Base-by-base conservation (phyloP, 352 stramenopile genomes). In the Globisporangium spiculum region DNA sequence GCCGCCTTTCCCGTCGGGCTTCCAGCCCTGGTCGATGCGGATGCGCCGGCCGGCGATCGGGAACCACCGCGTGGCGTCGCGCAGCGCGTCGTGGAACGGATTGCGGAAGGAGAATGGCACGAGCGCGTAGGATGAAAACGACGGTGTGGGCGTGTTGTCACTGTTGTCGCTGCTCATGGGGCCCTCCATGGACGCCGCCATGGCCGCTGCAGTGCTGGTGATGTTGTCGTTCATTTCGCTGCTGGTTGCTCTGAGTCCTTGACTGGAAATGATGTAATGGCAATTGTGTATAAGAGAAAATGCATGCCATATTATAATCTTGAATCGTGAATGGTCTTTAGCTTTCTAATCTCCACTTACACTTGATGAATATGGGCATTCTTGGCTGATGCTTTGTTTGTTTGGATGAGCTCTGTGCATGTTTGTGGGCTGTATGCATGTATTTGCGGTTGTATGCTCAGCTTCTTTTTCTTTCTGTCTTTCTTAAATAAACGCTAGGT, bases 401-500 rank as follows among this genome's bases (percentile, higher is more conserved):
- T 46, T 12, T 46, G 38, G 32, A 62, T 41, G 32, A 38, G 26
- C 36, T 38, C 30, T 24, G 14, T 50, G 34, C 48, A 12, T 54
- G 34, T 64, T 14, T 48, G 8, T 18, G n/a, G 20, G 5, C n/a
- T 57, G 41, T 56, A 16, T 57, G 16, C 27, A 4, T 26, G 3
- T 30, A 16, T 24, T 36, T 30, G 53, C 12, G 12, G 18, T 65
- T 26, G 30, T 4, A 34, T 65, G 20, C 14, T 14, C 12, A 34
- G 7, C 16, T 20, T 9, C 6, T 48, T 46, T 16, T 46, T 44
- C 38, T 10, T 38, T 38, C 32, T 38, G 20, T 46, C 38, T 46
- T 44, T 46, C 26, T 79, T 90, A 89, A 77, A 94, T 92, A 86
- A 96, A 94, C 36, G 88, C 84, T 61, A 92, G 73, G 69, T 96